Evolutionary conservation across 305 asterid species (phyloP).

Genomic region (Fraxinus sp.): DNA sequence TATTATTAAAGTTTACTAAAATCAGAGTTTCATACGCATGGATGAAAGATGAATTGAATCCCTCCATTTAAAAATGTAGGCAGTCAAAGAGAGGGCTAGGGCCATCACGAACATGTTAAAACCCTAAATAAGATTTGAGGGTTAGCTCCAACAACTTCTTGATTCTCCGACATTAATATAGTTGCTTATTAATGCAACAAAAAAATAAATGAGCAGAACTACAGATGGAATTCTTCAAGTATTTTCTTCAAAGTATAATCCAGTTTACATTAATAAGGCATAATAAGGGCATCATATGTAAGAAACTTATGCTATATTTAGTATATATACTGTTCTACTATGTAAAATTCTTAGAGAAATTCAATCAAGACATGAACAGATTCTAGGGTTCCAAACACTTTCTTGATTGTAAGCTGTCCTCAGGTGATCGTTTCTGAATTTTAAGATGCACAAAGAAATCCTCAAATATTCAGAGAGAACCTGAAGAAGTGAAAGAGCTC

Average conservation of each 20-base stretch:
- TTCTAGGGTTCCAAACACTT: background rate
- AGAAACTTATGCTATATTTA: background rate
- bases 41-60: background rate
- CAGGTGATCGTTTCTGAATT: background rate
- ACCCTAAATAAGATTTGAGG: background rate
- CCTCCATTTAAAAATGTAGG: background rate
- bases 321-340: constrained; percentile 8
- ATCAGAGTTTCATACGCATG: too few relatives aligned
- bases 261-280: constrained; percentile 13
- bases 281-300: constrained; percentile 11
- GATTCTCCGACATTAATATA: background rate
- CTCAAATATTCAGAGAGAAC: background rate
- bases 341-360: constrained; percentile 10
- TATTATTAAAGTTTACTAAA: too few relatives aligned
- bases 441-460: background rate
- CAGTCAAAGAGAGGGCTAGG: background rate
- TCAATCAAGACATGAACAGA: background rate
- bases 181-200: background rate
- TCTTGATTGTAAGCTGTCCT: constrained; percentile 1
- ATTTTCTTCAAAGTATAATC: background rate
- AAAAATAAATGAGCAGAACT: background rate
- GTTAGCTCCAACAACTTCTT: background rate
- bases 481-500: background rate
- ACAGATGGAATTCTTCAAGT: background rate
- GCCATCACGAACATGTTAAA: background rate